phyloP scores from a whole-genome alignment of 1,284 basidiomycete species.

The Phellopilus nigrolimitatus region DNA sequence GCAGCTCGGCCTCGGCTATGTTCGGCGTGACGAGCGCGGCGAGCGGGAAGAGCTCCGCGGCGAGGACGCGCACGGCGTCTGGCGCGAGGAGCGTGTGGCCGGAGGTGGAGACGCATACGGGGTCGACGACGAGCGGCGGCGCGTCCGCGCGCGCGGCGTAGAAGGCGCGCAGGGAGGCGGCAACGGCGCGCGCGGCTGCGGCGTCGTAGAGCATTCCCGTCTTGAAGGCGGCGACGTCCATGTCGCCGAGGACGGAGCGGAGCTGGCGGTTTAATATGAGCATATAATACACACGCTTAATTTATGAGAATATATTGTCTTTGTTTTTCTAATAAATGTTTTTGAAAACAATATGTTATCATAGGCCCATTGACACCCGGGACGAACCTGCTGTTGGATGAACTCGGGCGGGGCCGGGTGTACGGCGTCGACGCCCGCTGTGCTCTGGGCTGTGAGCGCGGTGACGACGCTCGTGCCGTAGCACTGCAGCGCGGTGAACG shows the following conservation, averaged over 20 bases:
- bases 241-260: constrained; percentile 69
- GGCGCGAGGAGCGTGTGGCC: constrained; percentile 76
- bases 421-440: constrained; percentile 74
- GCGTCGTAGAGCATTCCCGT: constrained; percentile 83
- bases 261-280: constrained; percentile 46
- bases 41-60: constrained; percentile 65
- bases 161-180: constrained; percentile 38
- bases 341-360: too few species aligned
- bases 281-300: neutral
- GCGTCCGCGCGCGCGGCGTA: constrained; percentile 31
- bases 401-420: constrained; percentile 65
- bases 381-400: constrained; percentile 62
- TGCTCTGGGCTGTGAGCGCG: constrained; percentile 91
- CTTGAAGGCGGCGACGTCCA: constrained; percentile 76
- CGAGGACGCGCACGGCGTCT: constrained; percentile 60
- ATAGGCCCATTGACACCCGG: neutral
- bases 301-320: too few species aligned
- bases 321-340: too few species aligned
- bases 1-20: constrained; percentile 72
- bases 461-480: constrained; percentile 89
- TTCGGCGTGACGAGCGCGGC: constrained; percentile 85
- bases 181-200: constrained; percentile 40
- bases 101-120: constrained; percentile 91
- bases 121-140: constrained; percentile 74
- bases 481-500: constrained; percentile 73